Base-by-base conservation (phyloP, 2,329 filamentous ascomycete species). In the Helotiales sp. region DNA sequence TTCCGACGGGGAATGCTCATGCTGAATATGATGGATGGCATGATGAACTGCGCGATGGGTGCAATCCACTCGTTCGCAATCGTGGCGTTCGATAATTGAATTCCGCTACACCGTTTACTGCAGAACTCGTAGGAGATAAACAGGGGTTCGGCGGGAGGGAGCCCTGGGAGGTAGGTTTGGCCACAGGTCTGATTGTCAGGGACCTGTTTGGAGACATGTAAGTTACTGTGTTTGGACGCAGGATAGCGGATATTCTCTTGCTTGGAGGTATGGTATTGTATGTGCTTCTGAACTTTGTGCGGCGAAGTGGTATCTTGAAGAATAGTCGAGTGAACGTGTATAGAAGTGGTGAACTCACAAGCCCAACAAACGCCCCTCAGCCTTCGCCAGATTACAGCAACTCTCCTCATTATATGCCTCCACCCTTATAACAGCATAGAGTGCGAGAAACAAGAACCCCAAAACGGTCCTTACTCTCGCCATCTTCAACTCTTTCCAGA, bases 21-120 rank as follows among this genome's bases (percentile, higher is more conserved):
- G 59, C 77, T 77, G 67, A 80, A 80, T 0, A 78, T 77, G 3
- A 80, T 67, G 17, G 75, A 76, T 0, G 78, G 78, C 34, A 80
- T 69, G 52, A 80, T 77, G 69, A 79, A 80, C 50, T 78, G 75
- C 0, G 78, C 76, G 0, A 79, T 69, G 1, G 77, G 77, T 8
- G 75, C 77, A 43, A 78, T 69, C 77, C 77, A 80, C 63, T 79
- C 75, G 57, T 66, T 70, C 63, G 76, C 74, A 7, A 65, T 69
- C 10, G 55, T 64, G 7, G 69, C 54, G 55, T 73, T 72, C 20
- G 77, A 78, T 7, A 77, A 71, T 65, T 76, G 70, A 72, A 78
- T 78, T 0, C 78, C 78, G 1, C 71, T 70, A 50, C 77, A 79
- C 13, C 68, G 61, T 2, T 52, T 32, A n/a, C 58, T 63, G 69